These are phyloP conservation scores for Immersiporthe knoxdaviesiana DNA, from an alignment of 2,329 filamentous ascomycete genomes.

Conservation along the genomic window DNA sequence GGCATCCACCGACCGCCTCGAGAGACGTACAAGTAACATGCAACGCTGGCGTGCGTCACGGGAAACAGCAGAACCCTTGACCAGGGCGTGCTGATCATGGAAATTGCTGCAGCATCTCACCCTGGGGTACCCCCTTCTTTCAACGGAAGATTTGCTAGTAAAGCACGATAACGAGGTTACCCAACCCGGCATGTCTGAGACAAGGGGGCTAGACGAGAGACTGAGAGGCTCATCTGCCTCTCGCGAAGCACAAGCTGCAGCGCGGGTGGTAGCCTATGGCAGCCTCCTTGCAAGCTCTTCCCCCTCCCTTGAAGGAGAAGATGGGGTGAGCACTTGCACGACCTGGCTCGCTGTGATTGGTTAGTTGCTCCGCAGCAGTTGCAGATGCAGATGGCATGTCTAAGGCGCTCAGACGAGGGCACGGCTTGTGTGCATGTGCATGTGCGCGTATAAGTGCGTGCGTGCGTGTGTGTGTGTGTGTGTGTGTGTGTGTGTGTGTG, in stretches of 20 bases:
- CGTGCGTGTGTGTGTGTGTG: neutral
- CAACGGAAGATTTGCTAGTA: constrained; percentile 11
- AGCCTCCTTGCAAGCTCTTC: neutral
- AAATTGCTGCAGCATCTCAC: neutral
- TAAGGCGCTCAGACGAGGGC: constrained; percentile 10
- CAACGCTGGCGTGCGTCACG: neutral
- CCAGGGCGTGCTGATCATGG: neutral
- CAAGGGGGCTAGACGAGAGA: constrained; percentile 24
- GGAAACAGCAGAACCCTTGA: neutral
- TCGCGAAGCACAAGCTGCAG: constrained; percentile 21
- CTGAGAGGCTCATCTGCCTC: constrained; percentile 24
- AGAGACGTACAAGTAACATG: neutral
- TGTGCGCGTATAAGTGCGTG: neutral
- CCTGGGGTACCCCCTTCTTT: neutral
- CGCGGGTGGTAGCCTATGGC: neutral
- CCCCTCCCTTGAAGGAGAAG: neutral
- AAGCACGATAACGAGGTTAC: constrained; percentile 17
- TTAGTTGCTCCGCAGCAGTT: constrained; percentile 4
- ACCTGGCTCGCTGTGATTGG: constrained; percentile 3
- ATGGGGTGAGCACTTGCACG: constrained; percentile 3
- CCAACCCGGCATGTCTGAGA: constrained; percentile 26
- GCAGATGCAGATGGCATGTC: constrained; percentile 13
- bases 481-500: no score
- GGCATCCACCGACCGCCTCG: neutral
- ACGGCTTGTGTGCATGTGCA: neutral